Evolutionary conservation across 768 basidiomycete genomes (phyloP).

Genomic region (Candolleomyces eurysporus): DNA sequence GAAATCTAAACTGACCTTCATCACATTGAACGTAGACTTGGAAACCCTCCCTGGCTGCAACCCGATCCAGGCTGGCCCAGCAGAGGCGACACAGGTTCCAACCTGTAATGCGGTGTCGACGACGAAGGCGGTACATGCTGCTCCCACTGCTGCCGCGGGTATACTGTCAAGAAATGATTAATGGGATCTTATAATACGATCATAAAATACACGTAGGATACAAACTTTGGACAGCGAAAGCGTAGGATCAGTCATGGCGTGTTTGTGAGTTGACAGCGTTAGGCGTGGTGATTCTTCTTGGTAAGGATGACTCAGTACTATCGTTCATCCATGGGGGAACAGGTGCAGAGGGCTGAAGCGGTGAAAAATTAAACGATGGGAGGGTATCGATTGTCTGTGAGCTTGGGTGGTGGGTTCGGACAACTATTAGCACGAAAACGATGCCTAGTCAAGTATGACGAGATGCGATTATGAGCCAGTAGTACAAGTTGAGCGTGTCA

Average conservation of each 20-base stretch:
- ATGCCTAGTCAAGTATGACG: neutral
- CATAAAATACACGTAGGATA: neutral
- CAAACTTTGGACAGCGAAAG: too few species aligned
- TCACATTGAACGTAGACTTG: neutral
- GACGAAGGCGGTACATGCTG: neutral
- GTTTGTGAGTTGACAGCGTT: too few species aligned
- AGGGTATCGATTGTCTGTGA: neutral
- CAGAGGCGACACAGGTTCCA: neutral
- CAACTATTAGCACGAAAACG: neutral
- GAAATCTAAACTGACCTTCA: neutral
- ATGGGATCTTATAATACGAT: neutral
- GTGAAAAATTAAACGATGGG: neutral
- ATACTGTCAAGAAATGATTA: too few species aligned
- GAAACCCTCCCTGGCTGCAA: neutral
- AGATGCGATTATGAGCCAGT: neutral
- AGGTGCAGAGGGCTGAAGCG: too few species aligned
- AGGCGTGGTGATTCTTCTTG: too few species aligned
- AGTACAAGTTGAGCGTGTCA: neutral
- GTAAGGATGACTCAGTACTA: too few species aligned
- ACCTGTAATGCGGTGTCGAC: neutral
- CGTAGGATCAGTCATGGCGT: too few species aligned
- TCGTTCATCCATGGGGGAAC: too few species aligned
- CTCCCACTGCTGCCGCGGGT: neutral
- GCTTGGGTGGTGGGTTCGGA: neutral
- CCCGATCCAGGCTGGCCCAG: neutral